Evolutionary conservation across 2,329 filamentous ascomycete species (phyloP), one percentile per base, ranked within the genome.

Genomic region (Fusarium luffae): DNA sequence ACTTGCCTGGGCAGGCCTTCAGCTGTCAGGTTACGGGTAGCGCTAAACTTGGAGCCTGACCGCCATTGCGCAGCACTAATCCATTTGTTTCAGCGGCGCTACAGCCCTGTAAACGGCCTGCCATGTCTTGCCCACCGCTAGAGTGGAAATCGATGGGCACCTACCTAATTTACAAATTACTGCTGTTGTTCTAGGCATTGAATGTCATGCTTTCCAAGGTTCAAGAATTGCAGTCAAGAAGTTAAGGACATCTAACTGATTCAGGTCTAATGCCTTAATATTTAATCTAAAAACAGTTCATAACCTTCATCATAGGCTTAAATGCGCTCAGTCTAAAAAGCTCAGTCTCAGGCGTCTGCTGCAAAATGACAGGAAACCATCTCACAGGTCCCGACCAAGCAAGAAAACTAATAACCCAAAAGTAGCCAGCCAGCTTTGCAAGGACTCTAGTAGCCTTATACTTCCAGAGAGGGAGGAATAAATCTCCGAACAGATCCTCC

Each of bases 371-470:
- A 7, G 69, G 68, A 40, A 71, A 72, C 69, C 69, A 72, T 13
- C 69, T 46, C 2, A 68, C 68, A 4, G 69, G 69, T 2, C 69
- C 69, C 7, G 68, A 67, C 69, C 69, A 72, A 18, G 58, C 69
- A 34, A 72, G 69, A 59, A 67, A 72, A n/a, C 40, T 28, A 25
- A 72, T 57, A 16, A 71, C 68, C 69, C 69, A 72, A 12, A 69
- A 67, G 23, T 72, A 72, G 0, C 69, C 69, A 21, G 57, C 50
- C 12, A 69, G 23, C 9, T 21, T 66, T 9, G 58, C 59, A 9
- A 72, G 4, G 0, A 59, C 0, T 4, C 56, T 51, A 0, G 68
- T 60, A 5, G 10, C 2, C 19, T 32, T 70, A 8, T 59, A 57
- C 6, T 55, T 66, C 69, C 69, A 70, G 0, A 71, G 59, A 1